Conservation (phyloP, 139 green algal species). For the Asterochloris erici region DNA sequence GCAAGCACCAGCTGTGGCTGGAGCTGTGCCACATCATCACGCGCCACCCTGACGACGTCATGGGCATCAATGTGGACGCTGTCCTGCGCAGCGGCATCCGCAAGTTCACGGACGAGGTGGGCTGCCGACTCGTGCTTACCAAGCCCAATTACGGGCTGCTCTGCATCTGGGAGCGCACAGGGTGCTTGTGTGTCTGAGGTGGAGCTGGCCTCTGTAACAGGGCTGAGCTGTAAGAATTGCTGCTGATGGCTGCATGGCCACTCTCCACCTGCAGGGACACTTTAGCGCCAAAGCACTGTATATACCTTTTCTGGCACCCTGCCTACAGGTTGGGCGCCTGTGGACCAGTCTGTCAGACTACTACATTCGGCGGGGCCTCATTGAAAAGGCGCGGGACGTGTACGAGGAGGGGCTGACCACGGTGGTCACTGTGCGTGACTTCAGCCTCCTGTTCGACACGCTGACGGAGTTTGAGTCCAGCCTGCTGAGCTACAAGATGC, state of each 20-base stretch:
- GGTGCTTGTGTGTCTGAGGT: background rate
- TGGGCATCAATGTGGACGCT: conserved; percentile 62
- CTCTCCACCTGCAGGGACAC: too few species aligned
- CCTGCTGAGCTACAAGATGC: conserved; percentile 80
- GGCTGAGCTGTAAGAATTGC: too few species aligned
- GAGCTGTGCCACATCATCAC: conserved; percentile 97
- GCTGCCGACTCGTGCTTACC: background rate
- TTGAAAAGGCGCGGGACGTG: conserved; percentile 95
- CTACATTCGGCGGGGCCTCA: conserved; percentile 92
- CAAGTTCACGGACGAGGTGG: conserved; percentile 87
- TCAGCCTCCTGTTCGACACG: conserved; percentile 96
- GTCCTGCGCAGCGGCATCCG: conserved; percentile 67
- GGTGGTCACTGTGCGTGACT: conserved; percentile 88
- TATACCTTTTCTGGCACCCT: background rate
- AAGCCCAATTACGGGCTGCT: background rate
- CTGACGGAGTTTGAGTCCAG: conserved; percentile 91
- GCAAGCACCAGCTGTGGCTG: conserved; percentile 96
- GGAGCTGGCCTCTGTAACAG: background rate
- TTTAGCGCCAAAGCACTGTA: too few species aligned
- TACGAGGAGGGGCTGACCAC: conserved; percentile 93
- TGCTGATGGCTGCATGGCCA: too few species aligned
- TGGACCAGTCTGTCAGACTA: conserved; percentile 96
- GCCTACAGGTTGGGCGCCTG: conserved; percentile 80
- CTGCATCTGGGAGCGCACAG: background rate
- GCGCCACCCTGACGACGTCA: conserved; percentile 74